Evolutionary conservation across 805 yeast species (phyloP).

Genomic region (Wickerhamomyces xylosicus): DNA sequence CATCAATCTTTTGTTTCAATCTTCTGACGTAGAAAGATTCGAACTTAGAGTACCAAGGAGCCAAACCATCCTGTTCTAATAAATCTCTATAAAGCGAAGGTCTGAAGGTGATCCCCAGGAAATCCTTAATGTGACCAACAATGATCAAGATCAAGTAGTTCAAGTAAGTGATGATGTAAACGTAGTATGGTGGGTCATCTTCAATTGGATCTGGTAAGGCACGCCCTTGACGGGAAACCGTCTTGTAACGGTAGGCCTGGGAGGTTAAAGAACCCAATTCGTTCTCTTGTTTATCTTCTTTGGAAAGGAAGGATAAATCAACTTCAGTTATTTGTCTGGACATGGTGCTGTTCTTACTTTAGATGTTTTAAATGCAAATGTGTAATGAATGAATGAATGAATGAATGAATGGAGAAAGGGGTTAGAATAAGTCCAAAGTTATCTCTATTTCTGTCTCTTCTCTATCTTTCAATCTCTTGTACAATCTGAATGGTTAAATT

Average conservation of each 20-base stretch:
- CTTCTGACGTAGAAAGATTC: conserved; percentile 92
- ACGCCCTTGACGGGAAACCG: conserved; percentile 42
- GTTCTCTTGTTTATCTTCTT: conserved; percentile 35
- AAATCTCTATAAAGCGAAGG: conserved; percentile 57
- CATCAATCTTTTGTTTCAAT: conserved; percentile 82
- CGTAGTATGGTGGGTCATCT: conserved; percentile 83
- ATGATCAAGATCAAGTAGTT: conserved; percentile 77
- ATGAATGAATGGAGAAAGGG: too few species aligned
- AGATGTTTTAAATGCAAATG: too few species aligned
- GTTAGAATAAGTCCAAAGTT: too few species aligned
- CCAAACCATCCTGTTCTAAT: conserved; percentile 76
- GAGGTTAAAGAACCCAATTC: conserved; percentile 71
- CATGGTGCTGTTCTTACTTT: too few species aligned
- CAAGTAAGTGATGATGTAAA: conserved; percentile 73
- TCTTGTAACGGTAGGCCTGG: conserved; percentile 51
- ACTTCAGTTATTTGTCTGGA: conserved; percentile 23
- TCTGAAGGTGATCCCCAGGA: conserved; percentile 65
- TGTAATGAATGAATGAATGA: too few species aligned
- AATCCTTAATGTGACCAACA: conserved; percentile 87
- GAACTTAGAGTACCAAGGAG: conserved; percentile 92
- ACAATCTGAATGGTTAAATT: too few species aligned
- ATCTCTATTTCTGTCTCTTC: too few species aligned
- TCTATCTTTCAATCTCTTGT: too few species aligned
- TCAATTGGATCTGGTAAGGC: conserved; percentile 50
- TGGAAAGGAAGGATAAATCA: conserved; percentile 23